Evolutionary conservation across 768 basidiomycete species (phyloP), one percentile per base, ranked within the genome.

Genomic region (Podaxis sp.): DNA sequence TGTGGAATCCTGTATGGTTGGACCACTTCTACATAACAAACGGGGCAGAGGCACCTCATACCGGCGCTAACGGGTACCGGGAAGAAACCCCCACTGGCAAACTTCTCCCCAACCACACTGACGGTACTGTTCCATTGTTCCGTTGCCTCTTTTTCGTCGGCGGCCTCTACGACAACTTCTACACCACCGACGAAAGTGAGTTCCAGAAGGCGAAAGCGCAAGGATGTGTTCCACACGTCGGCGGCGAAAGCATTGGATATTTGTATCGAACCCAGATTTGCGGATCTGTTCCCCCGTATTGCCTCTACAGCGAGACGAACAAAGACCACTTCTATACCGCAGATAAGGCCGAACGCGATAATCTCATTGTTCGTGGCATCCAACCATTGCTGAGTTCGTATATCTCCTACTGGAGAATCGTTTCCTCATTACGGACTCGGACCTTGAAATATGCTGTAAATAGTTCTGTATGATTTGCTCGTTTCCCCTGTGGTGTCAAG

Each of bases 21-120:
- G 59, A 61, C 40, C 63, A 64, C 54, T 64, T 61, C 36, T 64
- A 64, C 59, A 51, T 53, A 4, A 61, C 60, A 42, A 51, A 50
- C 32, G 50, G 28, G 25, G 4, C 9, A 10, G n/a, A 28, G 25
- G 16, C 14, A 28, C 16, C 5, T 4, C 10, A 21, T 36, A 1
- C 23, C 1, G 7, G 27, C 5, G 14, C 7, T n/a, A 25, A n/a
- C 4, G 23, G 57, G 27, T 10, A 37, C 23, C 40, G 3, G 44
- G 50, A 28, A 32, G 16, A 44, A n/a, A n/a, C 16, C n/a, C 42
- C 42, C 18, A 4, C n/a, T n/a, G 42, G 42, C 16, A 16, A 18
- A 16, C 14, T 44, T 16, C 16, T n/a, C 42, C 42, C 18, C 42
- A 44, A 18, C 42, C 16, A 44, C 16, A n/a, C 16, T 16, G 42